Conservation (phyloP, 176 grass and related monocot genomes). For the Zoysia japonica region DNA sequence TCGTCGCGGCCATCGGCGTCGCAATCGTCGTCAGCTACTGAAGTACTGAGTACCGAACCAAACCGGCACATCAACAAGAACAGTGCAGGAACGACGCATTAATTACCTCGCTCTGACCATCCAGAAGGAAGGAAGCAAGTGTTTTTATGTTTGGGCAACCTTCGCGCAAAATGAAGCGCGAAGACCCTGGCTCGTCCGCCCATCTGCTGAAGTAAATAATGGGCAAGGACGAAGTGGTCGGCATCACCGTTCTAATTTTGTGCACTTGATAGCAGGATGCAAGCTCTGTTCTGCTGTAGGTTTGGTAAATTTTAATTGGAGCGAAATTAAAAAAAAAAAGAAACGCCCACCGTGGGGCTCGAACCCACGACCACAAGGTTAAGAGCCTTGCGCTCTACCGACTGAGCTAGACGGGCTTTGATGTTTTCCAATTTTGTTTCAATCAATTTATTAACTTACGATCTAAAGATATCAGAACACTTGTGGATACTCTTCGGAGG, state of each 20-base stretch:
- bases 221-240: constrained; percentile 22
- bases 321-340: too few relatives aligned
- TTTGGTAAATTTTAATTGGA: too few relatives aligned
- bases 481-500: too few relatives aligned
- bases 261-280: too few relatives aligned
- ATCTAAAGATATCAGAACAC: too few relatives aligned
- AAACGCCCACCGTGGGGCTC: too few relatives aligned
- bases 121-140: constrained; percentile 9
- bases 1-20: constrained; percentile 74
- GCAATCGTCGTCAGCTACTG: constrained; percentile 61
- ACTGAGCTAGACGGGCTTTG: too few relatives aligned
- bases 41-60: constrained; percentile 49
- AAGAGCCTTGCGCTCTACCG: too few relatives aligned
- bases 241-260: neutral
- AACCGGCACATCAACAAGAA: neutral
- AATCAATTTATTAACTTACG: too few relatives aligned
- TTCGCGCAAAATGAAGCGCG: neutral
- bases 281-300: too few relatives aligned
- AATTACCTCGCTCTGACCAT: neutral
- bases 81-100: constrained; percentile 7
- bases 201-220: constrained; percentile 47
- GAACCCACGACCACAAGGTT: too few relatives aligned
- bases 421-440: too few relatives aligned
- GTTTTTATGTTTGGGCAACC: constrained; percentile 24
- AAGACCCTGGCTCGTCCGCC: neutral